Percentiles rank a stretch among this genome's conserved stretches.
phyloP scores from a whole-genome alignment of 2,329 filamentous ascomycete species.

The Aspergillus ruber region DNA sequence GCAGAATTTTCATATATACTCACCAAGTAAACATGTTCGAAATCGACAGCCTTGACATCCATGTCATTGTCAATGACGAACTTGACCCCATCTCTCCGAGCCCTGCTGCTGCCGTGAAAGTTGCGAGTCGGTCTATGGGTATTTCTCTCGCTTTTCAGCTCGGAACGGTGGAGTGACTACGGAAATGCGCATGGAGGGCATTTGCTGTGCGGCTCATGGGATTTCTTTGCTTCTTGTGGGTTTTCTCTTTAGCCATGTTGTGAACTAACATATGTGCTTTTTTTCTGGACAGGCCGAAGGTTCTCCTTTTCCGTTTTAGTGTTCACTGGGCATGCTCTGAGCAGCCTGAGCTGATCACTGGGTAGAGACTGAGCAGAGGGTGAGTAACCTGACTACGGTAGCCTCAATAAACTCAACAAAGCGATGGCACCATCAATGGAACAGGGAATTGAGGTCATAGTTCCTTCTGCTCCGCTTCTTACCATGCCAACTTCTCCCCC shows the following conservation, averaged over 20 bases:
- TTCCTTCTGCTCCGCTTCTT: no score
- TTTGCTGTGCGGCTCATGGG: conserved; percentile 5
- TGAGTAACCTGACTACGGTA: no score
- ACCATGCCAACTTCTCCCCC: no score
- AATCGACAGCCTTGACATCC: conserved; percentile 4
- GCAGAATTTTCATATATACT: neutral
- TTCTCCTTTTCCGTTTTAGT: no score
- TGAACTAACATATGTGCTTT: neutral
- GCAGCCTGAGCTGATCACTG: no score
- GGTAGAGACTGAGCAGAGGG: no score
- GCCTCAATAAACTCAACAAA: no score
- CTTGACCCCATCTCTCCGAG: conserved; percentile 4
- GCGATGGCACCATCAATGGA: no score
- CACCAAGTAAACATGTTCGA: neutral
- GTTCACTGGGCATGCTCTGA: no score
- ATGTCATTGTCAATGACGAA: conserved; percentile 4
- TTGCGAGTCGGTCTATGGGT: conserved; percentile 4
- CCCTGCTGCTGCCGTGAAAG: conserved; percentile 1
- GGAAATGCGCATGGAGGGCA: conserved; percentile 4
- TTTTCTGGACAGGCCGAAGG: no score
- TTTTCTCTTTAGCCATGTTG: neutral
- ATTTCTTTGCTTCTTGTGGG: conserved; percentile 2
- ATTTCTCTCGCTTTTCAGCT: conserved; percentile 1
- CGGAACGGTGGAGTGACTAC: neutral
- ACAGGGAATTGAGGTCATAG: no score